Conservation (phyloP, 106 monocot species). For the Allium cepa region DNA sequence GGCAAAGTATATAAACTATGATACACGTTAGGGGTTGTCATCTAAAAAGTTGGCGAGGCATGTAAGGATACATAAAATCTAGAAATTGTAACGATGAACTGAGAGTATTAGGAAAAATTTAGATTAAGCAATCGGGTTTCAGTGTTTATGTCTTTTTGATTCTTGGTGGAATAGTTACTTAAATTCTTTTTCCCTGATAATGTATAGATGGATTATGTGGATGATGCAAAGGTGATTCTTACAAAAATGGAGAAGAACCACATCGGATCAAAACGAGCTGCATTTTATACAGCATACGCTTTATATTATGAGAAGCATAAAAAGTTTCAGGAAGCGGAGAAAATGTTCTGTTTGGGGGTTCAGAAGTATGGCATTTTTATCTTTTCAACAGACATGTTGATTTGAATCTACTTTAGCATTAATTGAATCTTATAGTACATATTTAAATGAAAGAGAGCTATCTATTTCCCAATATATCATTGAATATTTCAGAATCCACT, state of each 20-base stretch:
- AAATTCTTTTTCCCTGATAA: not conserved
- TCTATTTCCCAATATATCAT: too few relatives aligned
- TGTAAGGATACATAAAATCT: too few relatives aligned
- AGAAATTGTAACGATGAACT: too few relatives aligned
- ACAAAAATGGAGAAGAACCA: slow-evolving; percentile 79
- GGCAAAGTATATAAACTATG: too few relatives aligned
- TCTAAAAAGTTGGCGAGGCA: too few relatives aligned
- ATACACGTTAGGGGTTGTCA: too few relatives aligned
- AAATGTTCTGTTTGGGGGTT: slow-evolving; percentile 66
- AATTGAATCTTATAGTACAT: not conserved
- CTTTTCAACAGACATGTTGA: not conserved
- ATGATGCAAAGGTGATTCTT: slow-evolving; percentile 60
- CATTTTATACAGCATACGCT: slow-evolving; percentile 76
- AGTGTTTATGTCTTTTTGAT: not conserved
- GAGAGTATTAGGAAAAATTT: too few relatives aligned
- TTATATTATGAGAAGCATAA: slow-evolving; percentile 80
- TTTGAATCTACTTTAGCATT: not conserved
- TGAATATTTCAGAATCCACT: too few relatives aligned
- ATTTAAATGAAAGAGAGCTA: too few relatives aligned
- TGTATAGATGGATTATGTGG: slow-evolving; percentile 90
- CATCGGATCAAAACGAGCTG: slow-evolving; percentile 61
- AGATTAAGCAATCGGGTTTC: not conserved
- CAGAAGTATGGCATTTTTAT: slow-evolving; percentile 45
- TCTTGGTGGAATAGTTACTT: not conserved
- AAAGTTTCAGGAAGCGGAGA: slow-evolving; percentile 67